Evolutionary conservation across 768 basidiomycete species (phyloP).

Genomic region (Mycena belliarum): DNA sequence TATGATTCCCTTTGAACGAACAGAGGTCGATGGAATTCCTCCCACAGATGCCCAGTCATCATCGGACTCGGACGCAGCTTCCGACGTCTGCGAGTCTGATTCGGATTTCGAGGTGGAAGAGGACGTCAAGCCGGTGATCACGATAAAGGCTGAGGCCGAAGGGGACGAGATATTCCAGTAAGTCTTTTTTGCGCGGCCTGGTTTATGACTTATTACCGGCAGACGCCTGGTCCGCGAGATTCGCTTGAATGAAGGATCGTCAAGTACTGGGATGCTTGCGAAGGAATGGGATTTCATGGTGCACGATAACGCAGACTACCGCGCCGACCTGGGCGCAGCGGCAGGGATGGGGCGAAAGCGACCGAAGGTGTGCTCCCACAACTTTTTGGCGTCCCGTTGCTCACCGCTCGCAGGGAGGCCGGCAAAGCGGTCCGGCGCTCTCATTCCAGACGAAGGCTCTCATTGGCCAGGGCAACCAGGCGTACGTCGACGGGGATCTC

Average conservation of each 20-base stretch:
- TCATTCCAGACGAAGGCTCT: slow-evolving; percentile 73
- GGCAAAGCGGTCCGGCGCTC: slow-evolving; percentile 50
- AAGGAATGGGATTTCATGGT: slow-evolving; percentile 77
- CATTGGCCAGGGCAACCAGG: slow-evolving; percentile 85
- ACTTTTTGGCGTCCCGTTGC: background rate
- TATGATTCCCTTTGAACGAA: background rate
- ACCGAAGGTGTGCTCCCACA: slow-evolving; percentile 41
- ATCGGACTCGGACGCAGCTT: background rate
- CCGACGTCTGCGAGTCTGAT: background rate
- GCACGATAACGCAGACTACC: slow-evolving; percentile 66
- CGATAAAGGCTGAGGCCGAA: slow-evolving; percentile 29
- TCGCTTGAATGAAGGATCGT: slow-evolving; percentile 48
- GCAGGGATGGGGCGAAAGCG: slow-evolving; percentile 67
- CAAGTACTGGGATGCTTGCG: slow-evolving; percentile 47
- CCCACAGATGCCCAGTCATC: background rate
- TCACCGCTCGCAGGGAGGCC: slow-evolving; percentile 39
- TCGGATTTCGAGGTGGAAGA: slow-evolving; percentile 9
- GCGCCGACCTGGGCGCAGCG: slow-evolving; percentile 70
- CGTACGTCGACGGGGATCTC: slow-evolving; percentile 73
- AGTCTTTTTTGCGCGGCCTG: slow-evolving; percentile 22
- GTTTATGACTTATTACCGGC: background rate
- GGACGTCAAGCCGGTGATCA: background rate
- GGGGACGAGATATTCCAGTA: slow-evolving; percentile 65
- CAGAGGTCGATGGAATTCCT: background rate
- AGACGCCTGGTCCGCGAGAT: slow-evolving; percentile 74